These are phyloP conservation scores for Arthrobotrys sphaeroides DNA, from an alignment of 2,329 filamentous ascomycete species.

Conservation along the genomic window DNA sequence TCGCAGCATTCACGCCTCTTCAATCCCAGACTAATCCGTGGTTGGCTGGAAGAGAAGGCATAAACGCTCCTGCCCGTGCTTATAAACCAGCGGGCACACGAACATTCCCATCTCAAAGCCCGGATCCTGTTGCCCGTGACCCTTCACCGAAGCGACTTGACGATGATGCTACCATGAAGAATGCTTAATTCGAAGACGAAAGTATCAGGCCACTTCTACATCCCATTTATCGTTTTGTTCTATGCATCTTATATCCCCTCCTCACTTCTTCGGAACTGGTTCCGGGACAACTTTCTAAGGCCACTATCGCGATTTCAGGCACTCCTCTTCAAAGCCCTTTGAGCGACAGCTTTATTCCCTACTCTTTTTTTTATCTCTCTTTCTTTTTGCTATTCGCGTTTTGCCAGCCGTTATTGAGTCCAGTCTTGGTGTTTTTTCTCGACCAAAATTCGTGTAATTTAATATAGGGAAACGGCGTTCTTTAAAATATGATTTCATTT, in stretches of 20 bases:
- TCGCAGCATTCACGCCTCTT: slow-evolving; percentile 34
- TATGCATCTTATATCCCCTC: not conserved
- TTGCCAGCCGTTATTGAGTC: not conserved
- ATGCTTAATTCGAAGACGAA: not conserved
- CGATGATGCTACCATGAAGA: slow-evolving; percentile 7
- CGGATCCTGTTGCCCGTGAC: slow-evolving; percentile 9
- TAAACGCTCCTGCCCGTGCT: slow-evolving; percentile 32
- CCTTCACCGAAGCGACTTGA: slow-evolving; percentile 31
- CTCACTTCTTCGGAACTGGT: not conserved
- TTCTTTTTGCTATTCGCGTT: not conserved
- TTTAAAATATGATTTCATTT: not conserved
- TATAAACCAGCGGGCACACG: slow-evolving; percentile 30
- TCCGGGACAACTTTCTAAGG: slow-evolving; percentile 9
- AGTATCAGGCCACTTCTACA: not conserved
- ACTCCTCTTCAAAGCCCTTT: not conserved
- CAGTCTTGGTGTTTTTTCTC: not conserved
- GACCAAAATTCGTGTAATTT: slow-evolving; percentile 10
- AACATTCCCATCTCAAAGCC: slow-evolving; percentile 36
- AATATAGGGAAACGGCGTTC: slow-evolving; percentile 16
- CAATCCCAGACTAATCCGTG: slow-evolving; percentile 27
- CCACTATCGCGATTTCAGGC: not conserved
- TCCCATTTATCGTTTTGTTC: not conserved
- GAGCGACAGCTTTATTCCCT: too few species aligned
- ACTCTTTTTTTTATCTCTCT: not conserved
- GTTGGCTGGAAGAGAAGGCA: slow-evolving; percentile 27